These are phyloP conservation scores for Trematosphaeria pertusa DNA, from an alignment of 2,329 filamentous ascomycete species.

Conservation along the genomic window DNA sequence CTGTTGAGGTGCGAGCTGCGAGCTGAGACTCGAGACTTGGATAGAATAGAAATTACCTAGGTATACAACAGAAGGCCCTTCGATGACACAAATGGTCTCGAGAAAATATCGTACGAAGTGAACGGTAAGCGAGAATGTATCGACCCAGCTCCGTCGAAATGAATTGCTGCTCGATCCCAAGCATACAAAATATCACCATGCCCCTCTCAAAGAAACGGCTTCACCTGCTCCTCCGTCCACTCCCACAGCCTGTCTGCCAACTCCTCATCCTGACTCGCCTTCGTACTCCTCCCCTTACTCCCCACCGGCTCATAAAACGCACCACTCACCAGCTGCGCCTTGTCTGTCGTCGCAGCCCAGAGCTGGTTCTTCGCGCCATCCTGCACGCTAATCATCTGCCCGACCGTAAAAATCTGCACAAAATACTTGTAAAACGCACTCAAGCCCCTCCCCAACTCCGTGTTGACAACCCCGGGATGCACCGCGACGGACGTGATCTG, in stretches of 20 bases:
- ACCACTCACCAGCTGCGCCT: constrained; percentile 6
- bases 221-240: constrained; percentile 15
- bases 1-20: too few species aligned
- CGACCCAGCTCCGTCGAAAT: too few species aligned
- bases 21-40: too few species aligned
- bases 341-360: constrained; percentile 11
- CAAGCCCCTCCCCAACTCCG: constrained; percentile 42
- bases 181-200: too few species aligned
- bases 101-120: too few species aligned
- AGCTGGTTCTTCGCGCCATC: constrained; percentile 16
- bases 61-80: too few species aligned
- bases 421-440: constrained; percentile 19
- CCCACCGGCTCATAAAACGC: constrained; percentile 15
- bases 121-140: too few species aligned
- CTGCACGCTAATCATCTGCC: background rate
- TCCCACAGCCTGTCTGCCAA: constrained; percentile 13
- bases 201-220: too few species aligned
- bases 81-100: too few species aligned
- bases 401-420: constrained; percentile 12
- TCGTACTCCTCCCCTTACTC: background rate
- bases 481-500: constrained; percentile 48
- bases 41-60: too few species aligned
- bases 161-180: too few species aligned
- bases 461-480: constrained; percentile 55
- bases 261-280: constrained; percentile 3